Percentiles rank a stretch among this genome's conserved stretches.
Evolutionary conservation across 1,284 basidiomycete genomes (phyloP).

Genomic region (Laetiporus sulphureus): DNA sequence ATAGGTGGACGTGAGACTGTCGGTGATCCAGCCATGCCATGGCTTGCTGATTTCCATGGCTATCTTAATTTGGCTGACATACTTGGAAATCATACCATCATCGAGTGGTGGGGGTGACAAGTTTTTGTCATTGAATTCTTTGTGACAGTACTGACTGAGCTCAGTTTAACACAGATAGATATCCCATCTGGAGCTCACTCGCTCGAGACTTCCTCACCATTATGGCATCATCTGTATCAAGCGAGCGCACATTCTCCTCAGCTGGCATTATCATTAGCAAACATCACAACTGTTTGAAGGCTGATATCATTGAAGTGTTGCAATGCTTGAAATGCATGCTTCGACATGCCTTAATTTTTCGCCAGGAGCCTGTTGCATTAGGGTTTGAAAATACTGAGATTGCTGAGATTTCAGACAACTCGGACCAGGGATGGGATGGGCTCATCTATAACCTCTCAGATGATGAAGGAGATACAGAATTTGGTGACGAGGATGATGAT

Average conservation of each 20-base stretch:
- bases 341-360: background rate
- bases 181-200: constrained; percentile 14
- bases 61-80: constrained; percentile 20
- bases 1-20: background rate
- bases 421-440: background rate
- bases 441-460: background rate
- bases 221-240: constrained; percentile 15
- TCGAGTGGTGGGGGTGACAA: constrained; percentile 29
- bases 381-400: background rate
- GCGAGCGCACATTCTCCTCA: constrained; percentile 8
- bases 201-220: constrained; percentile 15
- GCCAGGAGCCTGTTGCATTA: background rate
- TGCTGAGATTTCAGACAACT: background rate
- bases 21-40: background rate
- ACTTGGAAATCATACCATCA: constrained; percentile 17
- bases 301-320: constrained; percentile 24
- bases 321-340: background rate
- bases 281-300: constrained; percentile 28
- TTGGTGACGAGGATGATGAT: background rate
- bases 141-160: background rate
- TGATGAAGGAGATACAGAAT: background rate
- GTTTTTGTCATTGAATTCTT: background rate
- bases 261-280: constrained; percentile 32
- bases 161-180: constrained; percentile 11
- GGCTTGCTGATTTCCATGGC: constrained; percentile 13